Percentiles rank a stretch among this genome's conserved stretches.
phyloP scores from a whole-genome alignment of 179 eudicot genomes.

The Spinacia oleracea region DNA sequence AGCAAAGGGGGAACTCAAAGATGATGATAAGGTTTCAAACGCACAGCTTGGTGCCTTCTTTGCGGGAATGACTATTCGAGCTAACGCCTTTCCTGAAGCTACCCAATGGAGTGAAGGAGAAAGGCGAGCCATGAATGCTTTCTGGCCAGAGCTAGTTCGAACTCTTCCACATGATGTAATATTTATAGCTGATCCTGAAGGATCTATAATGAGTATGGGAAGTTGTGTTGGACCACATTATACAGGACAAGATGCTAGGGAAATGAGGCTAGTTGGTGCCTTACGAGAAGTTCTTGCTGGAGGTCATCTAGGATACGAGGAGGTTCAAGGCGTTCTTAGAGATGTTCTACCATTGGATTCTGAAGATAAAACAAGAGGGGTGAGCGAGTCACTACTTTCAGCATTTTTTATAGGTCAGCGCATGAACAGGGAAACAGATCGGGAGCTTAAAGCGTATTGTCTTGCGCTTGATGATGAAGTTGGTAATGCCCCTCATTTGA shows the following conservation, averaged over 20 bases:
- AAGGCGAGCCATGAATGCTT: slow-evolving; percentile 72
- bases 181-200: slow-evolving; percentile 98
- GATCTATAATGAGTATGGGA: slow-evolving; percentile 77
- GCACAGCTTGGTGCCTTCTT: slow-evolving; percentile 99
- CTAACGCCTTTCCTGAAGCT: slow-evolving; percentile 86
- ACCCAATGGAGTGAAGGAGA: slow-evolving; percentile 99
- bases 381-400: slow-evolving; percentile 86
- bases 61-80: slow-evolving; percentile 93
- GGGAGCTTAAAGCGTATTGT: slow-evolving; percentile 95
- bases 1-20: slow-evolving; percentile 89
- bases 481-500: slow-evolving; percentile 49
- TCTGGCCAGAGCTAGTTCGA: slow-evolving; percentile 84
- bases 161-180: slow-evolving; percentile 74
- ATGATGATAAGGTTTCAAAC: slow-evolving; percentile 72
- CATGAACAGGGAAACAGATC: slow-evolving; percentile 95
- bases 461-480: slow-evolving; percentile 95
- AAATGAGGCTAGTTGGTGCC: slow-evolving; percentile 96
- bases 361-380: slow-evolving; percentile 44
- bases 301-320: slow-evolving; percentile 97
- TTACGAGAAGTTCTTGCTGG: slow-evolving; percentile 96
- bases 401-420: slow-evolving; percentile 97
- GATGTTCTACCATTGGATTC: slow-evolving; percentile 71
- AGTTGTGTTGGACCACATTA: slow-evolving; percentile 82
- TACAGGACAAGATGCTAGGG: slow-evolving; percentile 67
- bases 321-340: slow-evolving; percentile 87